A percentile compares a stretch with the other conserved stretches of the same genome.
Evolutionary conservation across 1,139 yeast species (phyloP).

Genomic region (Magnusiomyces starmeri): DNA sequence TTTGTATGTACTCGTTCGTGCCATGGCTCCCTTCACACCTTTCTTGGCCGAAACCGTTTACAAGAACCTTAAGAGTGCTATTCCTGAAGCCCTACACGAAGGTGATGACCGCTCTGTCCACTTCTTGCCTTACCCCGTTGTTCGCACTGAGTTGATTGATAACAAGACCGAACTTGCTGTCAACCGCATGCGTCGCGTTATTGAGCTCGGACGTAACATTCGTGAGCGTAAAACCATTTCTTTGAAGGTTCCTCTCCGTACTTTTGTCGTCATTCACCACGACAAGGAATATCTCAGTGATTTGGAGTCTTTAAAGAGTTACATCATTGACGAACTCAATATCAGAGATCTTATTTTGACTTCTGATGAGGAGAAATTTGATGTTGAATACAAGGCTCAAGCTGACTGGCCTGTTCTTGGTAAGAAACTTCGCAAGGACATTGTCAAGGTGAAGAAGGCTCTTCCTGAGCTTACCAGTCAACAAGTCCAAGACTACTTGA

Average conservation of each 20-base stretch:
- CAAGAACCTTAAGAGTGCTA: conserved; percentile 59
- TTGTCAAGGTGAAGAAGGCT: conserved; percentile 89
- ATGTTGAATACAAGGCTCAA: conserved; percentile 86
- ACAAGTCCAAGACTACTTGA: conserved; percentile 71
- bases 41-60: conserved; percentile 88
- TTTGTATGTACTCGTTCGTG: conserved; percentile 76
- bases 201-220: conserved; percentile 90
- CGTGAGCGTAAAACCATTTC: conserved; percentile 94
- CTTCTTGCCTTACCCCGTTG: conserved; percentile 82
- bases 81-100: conserved; percentile 42
- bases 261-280: conserved; percentile 77
- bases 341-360: conserved; percentile 84
- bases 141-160: conserved; percentile 76
- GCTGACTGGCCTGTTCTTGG: conserved; percentile 99
- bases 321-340: conserved; percentile 85
- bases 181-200: conserved; percentile 92
- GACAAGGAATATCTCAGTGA: conserved; percentile 70
- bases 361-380: conserved; percentile 83
- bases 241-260: conserved; percentile 88
- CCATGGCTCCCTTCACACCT: conserved; percentile 99
- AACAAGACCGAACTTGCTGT: conserved; percentile 68
- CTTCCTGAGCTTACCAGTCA: conserved; percentile 73
- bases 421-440: conserved; percentile 91
- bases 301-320: conserved; percentile 66
- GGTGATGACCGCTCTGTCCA: conserved; percentile 80